Percentiles rank a stretch among this genome's conserved stretches.
Conservation (phyloP, 2,329 filamentous ascomycete genomes). For the Magnaporthiopsis incrustans region DNA sequence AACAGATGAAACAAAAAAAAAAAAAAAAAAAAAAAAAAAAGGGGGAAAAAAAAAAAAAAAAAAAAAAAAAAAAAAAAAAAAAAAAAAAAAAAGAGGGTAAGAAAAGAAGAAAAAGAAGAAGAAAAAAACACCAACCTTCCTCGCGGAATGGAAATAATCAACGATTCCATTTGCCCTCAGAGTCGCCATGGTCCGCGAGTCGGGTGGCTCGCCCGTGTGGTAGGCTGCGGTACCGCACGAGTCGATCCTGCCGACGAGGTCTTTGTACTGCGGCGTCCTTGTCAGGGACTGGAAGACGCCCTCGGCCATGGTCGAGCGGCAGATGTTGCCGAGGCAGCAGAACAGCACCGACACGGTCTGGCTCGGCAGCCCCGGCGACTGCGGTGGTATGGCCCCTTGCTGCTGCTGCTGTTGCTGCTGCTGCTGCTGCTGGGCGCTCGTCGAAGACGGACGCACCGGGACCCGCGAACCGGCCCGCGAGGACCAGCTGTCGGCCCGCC, state of each 20-base stretch:
- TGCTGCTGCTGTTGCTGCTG: not conserved
- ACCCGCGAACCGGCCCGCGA: not conserved
- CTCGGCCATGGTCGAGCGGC: slow-evolving; percentile 89
- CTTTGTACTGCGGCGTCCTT: slow-evolving; percentile 50
- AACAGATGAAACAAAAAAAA: not conserved
- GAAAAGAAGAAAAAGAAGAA: not conserved
- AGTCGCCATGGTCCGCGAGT: slow-evolving; percentile 76
- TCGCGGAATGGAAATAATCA: slow-evolving; percentile 68
- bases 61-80: not conserved
- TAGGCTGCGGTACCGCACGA: slow-evolving; percentile 88
- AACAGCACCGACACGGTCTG: slow-evolving; percentile 68
- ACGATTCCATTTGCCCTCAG: slow-evolving; percentile 67
- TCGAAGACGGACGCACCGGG: not conserved
- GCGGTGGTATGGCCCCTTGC: not conserved
- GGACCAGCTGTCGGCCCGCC: not conserved
- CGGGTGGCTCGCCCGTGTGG: slow-evolving; percentile 68
- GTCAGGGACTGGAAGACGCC: slow-evolving; percentile 75
- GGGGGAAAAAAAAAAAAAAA: not conserved
- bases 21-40: too few relatives aligned
- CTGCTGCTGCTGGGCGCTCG: not conserved
- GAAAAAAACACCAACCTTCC: slow-evolving; percentile 47
- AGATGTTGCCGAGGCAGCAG: slow-evolving; percentile 96
- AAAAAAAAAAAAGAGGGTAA: not conserved
- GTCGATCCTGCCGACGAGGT: slow-evolving; percentile 62
- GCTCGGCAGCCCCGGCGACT: slow-evolving; percentile 17